phyloP scores from a whole-genome alignment of 495 filamentous ascomycete genomes.

The Penicillium atrosanguineum region DNA sequence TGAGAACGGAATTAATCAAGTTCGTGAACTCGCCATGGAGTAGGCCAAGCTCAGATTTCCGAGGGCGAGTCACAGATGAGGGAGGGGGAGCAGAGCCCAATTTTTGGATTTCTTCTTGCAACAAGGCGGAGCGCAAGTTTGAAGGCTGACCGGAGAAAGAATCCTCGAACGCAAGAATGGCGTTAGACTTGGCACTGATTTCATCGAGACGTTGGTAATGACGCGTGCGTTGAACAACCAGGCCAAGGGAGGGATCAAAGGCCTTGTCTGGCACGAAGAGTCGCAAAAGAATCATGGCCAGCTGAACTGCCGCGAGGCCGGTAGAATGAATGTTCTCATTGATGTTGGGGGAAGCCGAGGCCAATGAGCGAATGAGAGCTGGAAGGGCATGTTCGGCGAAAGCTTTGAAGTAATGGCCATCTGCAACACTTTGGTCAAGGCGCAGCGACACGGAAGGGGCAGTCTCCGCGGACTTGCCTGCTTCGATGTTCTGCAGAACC shows the following conservation, averaged over 20 bases:
- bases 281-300: slow-evolving; percentile 52
- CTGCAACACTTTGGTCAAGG: slow-evolving; percentile 24
- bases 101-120: slow-evolving; percentile 55
- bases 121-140: slow-evolving; percentile 58
- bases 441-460: slow-evolving; percentile 12
- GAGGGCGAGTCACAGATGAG: slow-evolving; percentile 72
- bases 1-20: slow-evolving; percentile 63
- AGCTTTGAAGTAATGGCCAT: slow-evolving; percentile 34
- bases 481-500: slow-evolving; percentile 24
- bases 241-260: slow-evolving; percentile 79
- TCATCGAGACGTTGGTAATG: slow-evolving; percentile 54
- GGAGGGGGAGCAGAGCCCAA: slow-evolving; percentile 61
- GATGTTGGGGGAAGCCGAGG: slow-evolving; percentile 5
- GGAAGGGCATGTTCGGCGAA: slow-evolving; percentile 35
- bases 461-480: slow-evolving; percentile 10
- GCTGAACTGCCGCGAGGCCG: slow-evolving; percentile 35
- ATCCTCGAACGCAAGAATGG: slow-evolving; percentile 62
- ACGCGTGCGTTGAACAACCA: slow-evolving; percentile 67
- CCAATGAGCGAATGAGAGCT: slow-evolving; percentile 29
- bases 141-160: slow-evolving; percentile 64
- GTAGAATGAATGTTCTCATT: slow-evolving; percentile 21
- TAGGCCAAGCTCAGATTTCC: slow-evolving; percentile 60
- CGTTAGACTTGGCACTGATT: slow-evolving; percentile 55
- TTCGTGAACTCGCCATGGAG: slow-evolving; percentile 82
- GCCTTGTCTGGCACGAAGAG: slow-evolving; percentile 83